phyloP scores from a whole-genome alignment of 2,329 filamentous ascomycete genomes.

The Fusarium falciforme region DNA sequence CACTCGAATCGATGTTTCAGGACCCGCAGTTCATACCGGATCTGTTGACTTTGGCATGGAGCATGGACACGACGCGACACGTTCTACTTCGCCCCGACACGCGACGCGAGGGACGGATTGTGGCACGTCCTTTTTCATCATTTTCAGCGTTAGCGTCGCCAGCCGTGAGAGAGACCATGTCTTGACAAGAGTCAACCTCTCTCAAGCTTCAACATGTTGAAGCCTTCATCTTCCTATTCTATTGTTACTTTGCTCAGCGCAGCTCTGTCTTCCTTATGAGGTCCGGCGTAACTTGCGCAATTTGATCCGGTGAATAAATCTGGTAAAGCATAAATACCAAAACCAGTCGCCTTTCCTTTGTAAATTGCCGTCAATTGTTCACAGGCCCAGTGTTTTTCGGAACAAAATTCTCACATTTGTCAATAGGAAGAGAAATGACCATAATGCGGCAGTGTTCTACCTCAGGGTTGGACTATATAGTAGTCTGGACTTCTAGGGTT shows the following conservation, averaged over 20 bases:
- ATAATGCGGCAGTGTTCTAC: neutral
- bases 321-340: no score
- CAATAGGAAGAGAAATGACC: neutral
- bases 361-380: no score
- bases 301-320: no score
- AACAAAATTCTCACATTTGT: neutral
- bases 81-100: neutral
- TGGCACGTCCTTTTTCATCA: neutral
- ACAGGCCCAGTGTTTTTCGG: no score
- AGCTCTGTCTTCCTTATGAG: no score
- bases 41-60: neutral
- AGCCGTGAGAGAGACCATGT: no score
- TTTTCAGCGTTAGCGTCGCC: neutral
- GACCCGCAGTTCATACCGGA: neutral
- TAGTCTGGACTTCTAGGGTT: neutral
- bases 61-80: neutral
- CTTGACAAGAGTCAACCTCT: no score
- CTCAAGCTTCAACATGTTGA: no score
- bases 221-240: no score
- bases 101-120: neutral
- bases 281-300: no score
- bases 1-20: neutral
- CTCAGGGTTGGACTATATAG: neutral
- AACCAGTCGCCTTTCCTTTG: no score
- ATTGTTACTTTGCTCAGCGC: no score